Evolutionary conservation across 495 filamentous ascomycete species (phyloP).

Genomic region (Neurospora sublineolata): DNA sequence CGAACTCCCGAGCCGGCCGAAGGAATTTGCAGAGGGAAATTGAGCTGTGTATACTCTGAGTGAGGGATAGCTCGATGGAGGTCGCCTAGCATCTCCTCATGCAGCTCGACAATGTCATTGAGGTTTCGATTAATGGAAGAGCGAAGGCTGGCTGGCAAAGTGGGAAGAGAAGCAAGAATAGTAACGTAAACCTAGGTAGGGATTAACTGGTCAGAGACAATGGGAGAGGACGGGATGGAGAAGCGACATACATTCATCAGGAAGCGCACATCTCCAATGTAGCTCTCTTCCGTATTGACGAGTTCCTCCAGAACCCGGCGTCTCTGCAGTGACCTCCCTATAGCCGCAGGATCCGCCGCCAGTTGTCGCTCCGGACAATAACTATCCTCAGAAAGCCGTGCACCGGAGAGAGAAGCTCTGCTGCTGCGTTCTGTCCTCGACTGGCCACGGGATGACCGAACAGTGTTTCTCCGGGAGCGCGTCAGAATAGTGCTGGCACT

Average conservation of each 20-base stretch:
- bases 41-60: conserved; percentile 46
- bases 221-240: background rate
- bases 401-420: conserved; percentile 45
- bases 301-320: conserved; percentile 74
- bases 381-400: conserved; percentile 58
- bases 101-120: conserved; percentile 57
- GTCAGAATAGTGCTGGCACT: conserved; percentile 50
- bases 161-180: conserved; percentile 49
- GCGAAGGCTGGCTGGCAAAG: conserved; percentile 41
- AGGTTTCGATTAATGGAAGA: conserved; percentile 55
- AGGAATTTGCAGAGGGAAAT: conserved; percentile 13
- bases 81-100: conserved; percentile 57
- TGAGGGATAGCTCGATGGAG: conserved; percentile 51
- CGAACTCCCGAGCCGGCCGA: conserved; percentile 9
- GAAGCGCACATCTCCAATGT: conserved; percentile 75
- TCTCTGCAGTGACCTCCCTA: conserved; percentile 58
- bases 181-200: conserved; percentile 54
- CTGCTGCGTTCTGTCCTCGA: conserved; percentile 53
- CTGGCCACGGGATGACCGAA: conserved; percentile 40
- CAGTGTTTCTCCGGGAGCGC: conserved; percentile 44
- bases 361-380: conserved; percentile 38
- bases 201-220: conserved; percentile 3
- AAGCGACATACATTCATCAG: conserved; percentile 58
- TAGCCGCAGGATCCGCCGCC: conserved; percentile 58
- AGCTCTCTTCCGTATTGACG: conserved; percentile 74